These are phyloP conservation scores for Rubia peregrina DNA, from an alignment of 305 asterid species.

Conservation along the genomic window DNA sequence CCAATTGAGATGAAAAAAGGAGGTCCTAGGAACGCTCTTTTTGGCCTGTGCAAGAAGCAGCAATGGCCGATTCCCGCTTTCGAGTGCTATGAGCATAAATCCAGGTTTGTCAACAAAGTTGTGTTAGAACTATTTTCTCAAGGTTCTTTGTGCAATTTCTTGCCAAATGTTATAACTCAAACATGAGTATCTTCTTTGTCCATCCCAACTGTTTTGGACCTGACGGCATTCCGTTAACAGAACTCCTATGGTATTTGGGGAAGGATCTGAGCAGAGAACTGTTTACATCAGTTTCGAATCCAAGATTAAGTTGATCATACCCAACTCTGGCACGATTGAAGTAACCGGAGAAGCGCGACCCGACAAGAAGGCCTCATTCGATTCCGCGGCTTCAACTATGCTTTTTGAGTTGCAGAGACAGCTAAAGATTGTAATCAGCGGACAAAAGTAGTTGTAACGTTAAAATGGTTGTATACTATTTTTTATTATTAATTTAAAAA, in stretches of 20 bases:
- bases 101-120: constrained; percentile 39
- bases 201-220: neutral
- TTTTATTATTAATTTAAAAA: too few relatives aligned
- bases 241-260: constrained; percentile 46
- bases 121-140: neutral
- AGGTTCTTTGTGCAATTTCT: neutral
- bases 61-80: constrained; percentile 88
- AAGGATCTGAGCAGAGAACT: constrained; percentile 26
- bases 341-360: constrained; percentile 59
- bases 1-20: constrained; percentile 75
- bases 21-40: constrained; percentile 73
- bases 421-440: constrained; percentile 42
- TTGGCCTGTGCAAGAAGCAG: constrained; percentile 54
- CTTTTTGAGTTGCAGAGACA: constrained; percentile 54
- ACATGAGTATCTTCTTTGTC: too few relatives aligned
- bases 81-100: constrained; percentile 50
- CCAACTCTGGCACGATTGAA: constrained; percentile 48
- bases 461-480: neutral
- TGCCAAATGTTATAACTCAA: too few relatives aligned
- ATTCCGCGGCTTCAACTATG: constrained; percentile 78
- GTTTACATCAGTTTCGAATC: constrained; percentile 64
- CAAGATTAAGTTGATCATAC: constrained; percentile 56
- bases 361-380: constrained; percentile 82
- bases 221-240: constrained; percentile 32
- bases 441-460: constrained; percentile 7